Conservation (phyloP, 306 rosid genomes). For the Ormosia emarginata region DNA sequence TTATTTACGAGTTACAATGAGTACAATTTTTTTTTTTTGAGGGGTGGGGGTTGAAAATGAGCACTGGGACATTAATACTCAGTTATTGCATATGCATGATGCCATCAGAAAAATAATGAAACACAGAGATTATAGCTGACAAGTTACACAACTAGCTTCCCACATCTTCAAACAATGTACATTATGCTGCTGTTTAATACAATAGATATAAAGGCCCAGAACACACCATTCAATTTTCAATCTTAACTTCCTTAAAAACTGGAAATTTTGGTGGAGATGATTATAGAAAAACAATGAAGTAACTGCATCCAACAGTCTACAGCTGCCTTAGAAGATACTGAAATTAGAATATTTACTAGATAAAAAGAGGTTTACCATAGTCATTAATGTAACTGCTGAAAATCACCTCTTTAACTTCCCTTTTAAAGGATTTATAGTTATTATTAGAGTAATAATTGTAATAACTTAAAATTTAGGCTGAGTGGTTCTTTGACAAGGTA, state of each 20-base stretch:
- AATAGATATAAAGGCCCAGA: not conserved
- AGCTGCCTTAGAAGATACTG: conserved; percentile 1
- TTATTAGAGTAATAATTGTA: not conserved
- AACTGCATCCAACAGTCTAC: not conserved
- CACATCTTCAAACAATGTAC: not conserved
- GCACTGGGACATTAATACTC: not conserved
- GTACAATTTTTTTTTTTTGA: not conserved
- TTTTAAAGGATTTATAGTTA: not conserved
- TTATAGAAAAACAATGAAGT: not conserved
- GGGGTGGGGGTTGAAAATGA: not conserved
- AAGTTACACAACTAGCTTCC: not conserved
- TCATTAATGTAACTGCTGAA: not conserved
- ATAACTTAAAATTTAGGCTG: not conserved
- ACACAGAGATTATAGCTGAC: not conserved
- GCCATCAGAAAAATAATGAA: not conserved
- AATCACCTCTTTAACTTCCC: not conserved
- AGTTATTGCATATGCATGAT: not conserved
- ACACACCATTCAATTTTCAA: not conserved
- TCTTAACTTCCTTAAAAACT: conserved; percentile 2
- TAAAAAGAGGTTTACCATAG: not conserved
- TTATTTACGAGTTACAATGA: not conserved
- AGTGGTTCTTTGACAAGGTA: not conserved
- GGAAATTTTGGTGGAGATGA: not conserved
- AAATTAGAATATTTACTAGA: not conserved
- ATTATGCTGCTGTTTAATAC: not conserved